Conservation (phyloP, 2,329 filamentous ascomycete species). For the Pezicula carpinea region DNA sequence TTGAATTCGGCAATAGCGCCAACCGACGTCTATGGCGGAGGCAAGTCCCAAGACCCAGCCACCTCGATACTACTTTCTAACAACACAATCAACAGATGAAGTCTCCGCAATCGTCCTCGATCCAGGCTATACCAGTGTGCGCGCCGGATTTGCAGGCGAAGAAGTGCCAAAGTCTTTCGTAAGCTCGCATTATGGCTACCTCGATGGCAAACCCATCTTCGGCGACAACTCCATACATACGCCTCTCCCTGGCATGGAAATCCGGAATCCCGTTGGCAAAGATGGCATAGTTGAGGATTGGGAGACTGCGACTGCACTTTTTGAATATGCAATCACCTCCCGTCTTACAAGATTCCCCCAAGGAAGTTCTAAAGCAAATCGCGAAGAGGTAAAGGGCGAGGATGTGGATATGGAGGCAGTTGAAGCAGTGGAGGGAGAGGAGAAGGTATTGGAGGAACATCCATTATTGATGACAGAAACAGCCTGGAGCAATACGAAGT, state of each 20-base stretch:
- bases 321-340: conserved; percentile 89
- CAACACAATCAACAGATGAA: conserved; percentile 61
- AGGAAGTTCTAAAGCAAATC: conserved; percentile 68
- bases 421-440: conserved; percentile 52
- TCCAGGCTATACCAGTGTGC: conserved; percentile 83
- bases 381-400: conserved; percentile 56
- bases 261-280: conserved; percentile 85
- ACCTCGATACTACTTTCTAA: conserved; percentile 2
- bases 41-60: conserved; percentile 32
- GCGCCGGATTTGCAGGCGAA: conserved; percentile 96
- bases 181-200: conserved; percentile 79
- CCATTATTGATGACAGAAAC: conserved; percentile 92
- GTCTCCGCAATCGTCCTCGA: conserved; percentile 96
- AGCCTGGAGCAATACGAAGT: conserved; percentile 84
- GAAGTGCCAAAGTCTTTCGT: conserved; percentile 92
- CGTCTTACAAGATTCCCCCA: conserved; percentile 75
- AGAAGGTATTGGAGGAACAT: conserved; percentile 82
- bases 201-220: conserved; percentile 58
- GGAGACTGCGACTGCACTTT: conserved; percentile 84
- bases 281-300: conserved; percentile 94
- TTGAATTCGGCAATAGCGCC: conserved; percentile 52
- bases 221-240: conserved; percentile 87
- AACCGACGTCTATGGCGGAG: conserved; percentile 61
- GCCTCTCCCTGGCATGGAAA: conserved; percentile 70
- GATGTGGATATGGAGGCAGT: conserved; percentile 55